Evolutionary conservation across 73 alveolate species (phyloP), one percentile per base, ranked within the genome.

Genomic region (Blepharisma stoltei): DNA sequence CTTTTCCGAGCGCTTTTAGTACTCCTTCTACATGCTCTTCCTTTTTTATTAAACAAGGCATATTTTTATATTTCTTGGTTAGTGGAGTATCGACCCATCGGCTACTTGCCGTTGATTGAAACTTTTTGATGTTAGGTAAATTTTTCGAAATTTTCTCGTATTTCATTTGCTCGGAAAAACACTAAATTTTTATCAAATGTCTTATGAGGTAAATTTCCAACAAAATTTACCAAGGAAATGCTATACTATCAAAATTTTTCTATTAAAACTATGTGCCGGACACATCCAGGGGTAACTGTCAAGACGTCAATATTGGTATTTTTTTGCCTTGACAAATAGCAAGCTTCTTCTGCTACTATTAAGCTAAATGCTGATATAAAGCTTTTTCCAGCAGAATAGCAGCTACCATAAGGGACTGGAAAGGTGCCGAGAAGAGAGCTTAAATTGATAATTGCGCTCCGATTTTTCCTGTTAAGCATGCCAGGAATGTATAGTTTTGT

Each of bases 1-100:
- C 89, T 54, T 82, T 55, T 32, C 89, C 89, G 20, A 85, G 50
- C 66, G 69, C 92, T 32, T 45, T 68, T 7, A 85, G 76, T 0
- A 76, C 86, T 14, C 83, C 75, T 52, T 49, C 55, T 6, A 84
- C 92, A 47, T 83, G 78, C 43, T 81, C 54, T 55, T 81, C 86
- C 6, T 83, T 60, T 27, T 45, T 21, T 11, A 85, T 85, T 6
- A 55, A 8, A n/a, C 37, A 54, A 23, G 84, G 55, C 20, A 44
- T 69, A 41, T 47, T 7, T 1, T 18, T 9, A 49, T 67, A 52
- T 6, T 54, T 38, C 5, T 68, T 77, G 46, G 41, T 81, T 27
- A 77, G 50, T 6, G 85, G 85, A 54, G 92, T 85, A n/a, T 50
- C 67, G 27, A 85, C 89, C 18, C 54, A 55, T n/a, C n/a, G n/a